Percentiles rank a stretch among this genome's conserved stretches.
These are phyloP conservation scores for Rhododendron ferrugineum DNA, from an alignment of 148 eudicot genomes.

Conservation along the genomic window DNA sequence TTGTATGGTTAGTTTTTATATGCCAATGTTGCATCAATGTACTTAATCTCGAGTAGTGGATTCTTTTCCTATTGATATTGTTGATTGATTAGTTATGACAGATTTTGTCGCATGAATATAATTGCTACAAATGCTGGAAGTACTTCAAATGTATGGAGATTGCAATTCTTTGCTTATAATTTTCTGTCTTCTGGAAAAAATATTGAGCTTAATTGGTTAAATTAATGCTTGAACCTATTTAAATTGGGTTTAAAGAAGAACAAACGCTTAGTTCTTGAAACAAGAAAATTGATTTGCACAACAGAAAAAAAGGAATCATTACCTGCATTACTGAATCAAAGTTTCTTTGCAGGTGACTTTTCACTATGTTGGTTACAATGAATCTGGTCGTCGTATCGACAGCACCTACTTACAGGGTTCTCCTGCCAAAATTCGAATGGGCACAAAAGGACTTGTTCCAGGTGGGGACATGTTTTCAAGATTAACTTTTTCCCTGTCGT, in stretches of 20 bases:
- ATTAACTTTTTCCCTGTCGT: not conserved
- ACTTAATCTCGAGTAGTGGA: not conserved
- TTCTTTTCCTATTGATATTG: not conserved
- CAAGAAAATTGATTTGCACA: not conserved
- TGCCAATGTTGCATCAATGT: not conserved
- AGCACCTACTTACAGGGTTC: slow-evolving; percentile 86
- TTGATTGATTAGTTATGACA: not conserved
- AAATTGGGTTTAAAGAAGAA: not conserved
- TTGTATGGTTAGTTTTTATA: not conserved
- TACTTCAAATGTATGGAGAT: not conserved
- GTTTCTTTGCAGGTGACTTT: slow-evolving; percentile 57
- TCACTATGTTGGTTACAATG: slow-evolving; percentile 89
- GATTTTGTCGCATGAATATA: not conserved
- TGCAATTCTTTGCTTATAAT: not conserved
- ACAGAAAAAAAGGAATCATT: not conserved
- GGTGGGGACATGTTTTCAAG: slow-evolving; percentile 27
- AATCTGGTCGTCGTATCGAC: slow-evolving; percentile 95
- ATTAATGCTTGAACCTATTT: not conserved
- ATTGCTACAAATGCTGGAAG: not conserved
- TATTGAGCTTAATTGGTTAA: not conserved
- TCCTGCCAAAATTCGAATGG: slow-evolving; percentile 92
- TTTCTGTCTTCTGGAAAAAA: not conserved
- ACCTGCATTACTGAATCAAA: not conserved
- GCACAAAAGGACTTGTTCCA: slow-evolving; percentile 86
- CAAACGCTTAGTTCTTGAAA: too few relatives aligned